Percentiles rank a stretch among this genome's conserved stretches.
Conservation (phyloP, 805 yeast genomes). For the Schwanniomyces polymorphus region DNA sequence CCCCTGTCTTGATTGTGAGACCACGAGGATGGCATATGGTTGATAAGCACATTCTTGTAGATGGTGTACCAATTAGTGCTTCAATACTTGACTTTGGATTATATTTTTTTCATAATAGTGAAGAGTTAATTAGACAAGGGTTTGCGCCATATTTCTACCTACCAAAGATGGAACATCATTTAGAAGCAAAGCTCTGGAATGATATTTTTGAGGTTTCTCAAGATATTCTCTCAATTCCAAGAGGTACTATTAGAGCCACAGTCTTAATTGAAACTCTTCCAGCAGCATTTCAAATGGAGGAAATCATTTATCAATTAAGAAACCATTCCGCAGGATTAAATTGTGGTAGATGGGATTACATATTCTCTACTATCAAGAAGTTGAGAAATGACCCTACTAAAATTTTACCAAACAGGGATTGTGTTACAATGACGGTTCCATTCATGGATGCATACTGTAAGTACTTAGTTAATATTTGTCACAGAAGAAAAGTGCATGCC, state of each 20-base stretch:
- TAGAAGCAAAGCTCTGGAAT: slow-evolving; percentile 22
- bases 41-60: slow-evolving; percentile 17
- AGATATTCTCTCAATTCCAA: slow-evolving; percentile 12
- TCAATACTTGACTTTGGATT: slow-evolving; percentile 20
- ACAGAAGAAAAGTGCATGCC: slow-evolving; percentile 21
- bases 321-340: slow-evolving; percentile 18
- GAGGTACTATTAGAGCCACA: slow-evolving; percentile 22
- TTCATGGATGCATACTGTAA: slow-evolving; percentile 20
- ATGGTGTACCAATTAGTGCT: slow-evolving; percentile 18
- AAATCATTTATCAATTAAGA: slow-evolving; percentile 19
- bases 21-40: slow-evolving; percentile 25
- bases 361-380: slow-evolving; percentile 18
- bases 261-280: slow-evolving; percentile 21
- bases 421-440: slow-evolving; percentile 19
- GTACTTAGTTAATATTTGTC: slow-evolving; percentile 17
- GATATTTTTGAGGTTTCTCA: slow-evolving; percentile 19
- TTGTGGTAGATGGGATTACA: slow-evolving; percentile 25
- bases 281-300: slow-evolving; percentile 24
- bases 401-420: slow-evolving; percentile 18
- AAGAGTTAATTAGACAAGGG: slow-evolving; percentile 13
- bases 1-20: slow-evolving; percentile 17
- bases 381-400: slow-evolving; percentile 16
- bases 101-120: slow-evolving; percentile 19
- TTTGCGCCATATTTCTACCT: slow-evolving; percentile 20
- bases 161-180: slow-evolving; percentile 22